These are phyloP conservation scores for Fusarium zealandicum DNA, from an alignment of 2,329 filamentous ascomycete species.

Conservation along the genomic window DNA sequence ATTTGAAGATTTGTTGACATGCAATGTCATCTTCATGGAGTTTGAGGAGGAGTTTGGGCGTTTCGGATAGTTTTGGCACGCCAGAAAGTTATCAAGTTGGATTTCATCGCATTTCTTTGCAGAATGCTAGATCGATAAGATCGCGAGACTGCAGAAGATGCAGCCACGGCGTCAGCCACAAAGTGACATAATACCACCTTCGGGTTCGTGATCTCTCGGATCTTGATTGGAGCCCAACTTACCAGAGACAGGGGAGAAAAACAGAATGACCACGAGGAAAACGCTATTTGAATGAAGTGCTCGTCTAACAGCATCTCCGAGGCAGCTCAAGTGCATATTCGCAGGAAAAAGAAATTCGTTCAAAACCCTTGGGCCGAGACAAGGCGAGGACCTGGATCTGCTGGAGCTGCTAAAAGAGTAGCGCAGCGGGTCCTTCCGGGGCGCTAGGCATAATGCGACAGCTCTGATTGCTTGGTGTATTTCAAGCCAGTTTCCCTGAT, in stretches of 20 bases:
- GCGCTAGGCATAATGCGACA: constrained; percentile 41
- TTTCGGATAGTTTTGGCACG: neutral
- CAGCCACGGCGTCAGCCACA: constrained; percentile 3
- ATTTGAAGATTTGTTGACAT: constrained; percentile 11
- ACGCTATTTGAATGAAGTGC: constrained; percentile 7
- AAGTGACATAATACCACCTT: neutral
- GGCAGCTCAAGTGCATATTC: constrained; percentile 10
- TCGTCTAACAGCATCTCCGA: neutral
- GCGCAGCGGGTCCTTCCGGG: constrained; percentile 39
- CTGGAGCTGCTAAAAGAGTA: constrained; percentile 14
- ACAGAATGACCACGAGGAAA: neutral
- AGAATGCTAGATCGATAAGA: neutral
- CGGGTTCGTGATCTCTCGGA: neutral
- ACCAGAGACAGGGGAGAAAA: neutral
- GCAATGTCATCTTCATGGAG: neutral
- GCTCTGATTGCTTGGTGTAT: constrained; percentile 38
- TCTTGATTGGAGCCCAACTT: neutral
- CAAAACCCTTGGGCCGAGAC: constrained; percentile 39
- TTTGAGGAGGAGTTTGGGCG: constrained; percentile 28
- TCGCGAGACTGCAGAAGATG: neutral
- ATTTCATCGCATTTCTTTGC: no score
- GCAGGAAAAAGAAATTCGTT: constrained; percentile 13
- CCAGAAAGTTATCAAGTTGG: no score
- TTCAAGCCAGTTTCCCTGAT: constrained; percentile 28
- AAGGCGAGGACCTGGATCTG: constrained; percentile 32